A percentile compares a stretch with the other conserved stretches of the same genome.
phyloP scores from a whole-genome alignment of 768 basidiomycete species.

The Galerina sulciceps region DNA sequence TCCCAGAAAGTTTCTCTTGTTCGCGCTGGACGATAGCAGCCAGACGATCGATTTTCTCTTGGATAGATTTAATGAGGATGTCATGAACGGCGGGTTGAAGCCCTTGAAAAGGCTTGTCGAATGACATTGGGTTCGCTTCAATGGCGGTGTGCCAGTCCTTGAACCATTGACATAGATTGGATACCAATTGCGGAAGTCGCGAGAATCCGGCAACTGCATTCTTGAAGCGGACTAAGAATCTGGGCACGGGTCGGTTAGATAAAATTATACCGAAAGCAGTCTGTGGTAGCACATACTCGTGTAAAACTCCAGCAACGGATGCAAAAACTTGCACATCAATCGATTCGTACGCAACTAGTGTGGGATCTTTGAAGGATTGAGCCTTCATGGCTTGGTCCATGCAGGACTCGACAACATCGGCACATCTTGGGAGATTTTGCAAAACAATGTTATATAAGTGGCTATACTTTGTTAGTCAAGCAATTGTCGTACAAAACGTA shows the following conservation, averaged over 20 bases:
- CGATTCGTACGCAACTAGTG: conserved; percentile 15
- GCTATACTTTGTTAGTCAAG: conserved; percentile 29
- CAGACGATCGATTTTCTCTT: conserved; percentile 35
- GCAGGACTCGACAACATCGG: conserved; percentile 40
- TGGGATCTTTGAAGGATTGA: conserved; percentile 38
- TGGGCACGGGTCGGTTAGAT: conserved; percentile 24
- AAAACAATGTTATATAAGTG: conserved; percentile 49
- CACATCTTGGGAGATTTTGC: conserved; percentile 48
- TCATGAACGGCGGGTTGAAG: conserved; percentile 32
- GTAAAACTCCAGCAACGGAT: conserved; percentile 49
- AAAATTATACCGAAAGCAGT: conserved; percentile 19
- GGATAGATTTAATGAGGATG: conserved; percentile 40
- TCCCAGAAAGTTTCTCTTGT: conserved; percentile 34
- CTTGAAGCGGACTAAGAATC: conserved; percentile 64
- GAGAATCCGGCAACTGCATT: conserved; percentile 53
- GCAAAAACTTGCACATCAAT: conserved; percentile 48
- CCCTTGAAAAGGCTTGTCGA: conserved; percentile 47
- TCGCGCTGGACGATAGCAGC: conserved; percentile 57
- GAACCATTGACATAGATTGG: conserved; percentile 48
- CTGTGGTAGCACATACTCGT: conserved; percentile 45
- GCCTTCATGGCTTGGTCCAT: conserved; percentile 41
- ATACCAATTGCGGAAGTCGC: conserved; percentile 41
- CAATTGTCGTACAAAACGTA: not conserved
- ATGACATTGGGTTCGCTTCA: conserved; percentile 37
- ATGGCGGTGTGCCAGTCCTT: conserved; percentile 51